Base-by-base conservation (phyloP, 371 early-diverging fungal genomes). In the Funneliformis caledonium region DNA sequence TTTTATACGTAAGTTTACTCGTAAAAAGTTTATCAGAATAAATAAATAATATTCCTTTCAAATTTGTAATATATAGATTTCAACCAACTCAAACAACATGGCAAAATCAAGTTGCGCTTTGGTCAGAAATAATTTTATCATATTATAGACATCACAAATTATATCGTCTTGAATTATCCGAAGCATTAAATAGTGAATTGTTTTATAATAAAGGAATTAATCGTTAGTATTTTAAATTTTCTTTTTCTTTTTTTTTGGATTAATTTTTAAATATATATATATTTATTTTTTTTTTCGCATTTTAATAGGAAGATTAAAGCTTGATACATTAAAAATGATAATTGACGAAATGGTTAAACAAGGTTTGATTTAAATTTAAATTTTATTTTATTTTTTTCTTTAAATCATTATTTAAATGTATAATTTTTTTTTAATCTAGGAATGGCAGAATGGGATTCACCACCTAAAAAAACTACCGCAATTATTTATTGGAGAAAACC, bases 401-500 rank as follows among this genome's bases (percentile, higher is more conserved):
- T 75, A 75, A 11, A 33, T 26, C 11, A 75, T 75, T 75, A 22
- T 33, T 59, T 42, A 22, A 37, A 7, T 52, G 0, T 14, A 16
- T 31, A 56, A 7, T 56, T 64, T 31, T 68, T 61, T 19, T 12
- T 50, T 69, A 43, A 6, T 56, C 16, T 81, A 90, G 94, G 93
- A 26, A 87, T 88, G 31, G 96, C 95, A 7, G 93, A 91, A 78
- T 96, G 96, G 96, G 92, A 85, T 64, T 67, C 84, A 67, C 84
- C 83, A 12, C 82, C 84, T 12, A 83, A 89, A 22, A 92, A 91
- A 81, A 85, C 86, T 37, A 85, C 89, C 22, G 94, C 93, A 16
- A 85, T 93, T 22, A 85, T 97, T 10, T 93, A 91, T 81, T 96
- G 97, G 97, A 90, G 93, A 81, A 95, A 92, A 84, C 96, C 96